Percentiles rank a stretch among this genome's conserved stretches.
Conservation (phyloP, 2,329 filamentous ascomycete species). For the Chaetomiaceae sp. region DNA sequence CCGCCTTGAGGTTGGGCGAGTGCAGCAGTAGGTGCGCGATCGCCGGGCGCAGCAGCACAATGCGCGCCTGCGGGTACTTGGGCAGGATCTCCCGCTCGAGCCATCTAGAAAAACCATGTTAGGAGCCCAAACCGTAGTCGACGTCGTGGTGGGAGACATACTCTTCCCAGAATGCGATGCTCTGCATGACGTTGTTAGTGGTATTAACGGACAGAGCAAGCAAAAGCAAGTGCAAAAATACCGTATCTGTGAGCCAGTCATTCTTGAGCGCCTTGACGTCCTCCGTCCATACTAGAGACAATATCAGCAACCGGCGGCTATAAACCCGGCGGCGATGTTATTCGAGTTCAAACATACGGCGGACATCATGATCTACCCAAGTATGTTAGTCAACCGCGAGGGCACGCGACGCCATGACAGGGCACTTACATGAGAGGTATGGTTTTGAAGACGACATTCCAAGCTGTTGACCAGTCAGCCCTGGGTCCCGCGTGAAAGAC, state of each 20-base stretch:
- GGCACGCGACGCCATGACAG: neutral
- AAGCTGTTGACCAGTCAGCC: slow-evolving; percentile 11
- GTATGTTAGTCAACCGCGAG: slow-evolving; percentile 8
- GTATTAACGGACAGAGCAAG: neutral
- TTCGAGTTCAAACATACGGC: slow-evolving; percentile 20
- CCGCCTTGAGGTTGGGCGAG: slow-evolving; percentile 49
- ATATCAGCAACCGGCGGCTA: neutral
- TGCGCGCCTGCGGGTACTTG: slow-evolving; percentile 74
- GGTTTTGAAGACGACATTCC: slow-evolving; percentile 32
- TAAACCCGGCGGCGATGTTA: no score
- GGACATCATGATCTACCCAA: slow-evolving; percentile 21
- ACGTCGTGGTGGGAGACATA: slow-evolving; percentile 39
- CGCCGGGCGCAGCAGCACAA: slow-evolving; percentile 82
- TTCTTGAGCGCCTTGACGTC: slow-evolving; percentile 82
- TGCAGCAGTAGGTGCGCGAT: slow-evolving; percentile 91
- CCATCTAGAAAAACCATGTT: slow-evolving; percentile 47
- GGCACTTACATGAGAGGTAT: slow-evolving; percentile 41
- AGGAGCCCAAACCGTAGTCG: slow-evolving; percentile 2
- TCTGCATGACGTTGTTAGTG: slow-evolving; percentile 45
- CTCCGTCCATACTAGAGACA: slow-evolving; percentile 67
- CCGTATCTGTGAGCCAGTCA: slow-evolving; percentile 97
- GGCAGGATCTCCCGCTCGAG: slow-evolving; percentile 83
- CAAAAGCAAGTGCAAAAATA: slow-evolving; percentile 37
- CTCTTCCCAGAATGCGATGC: slow-evolving; percentile 98
- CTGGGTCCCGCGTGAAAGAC: neutral